phyloP scores from a whole-genome alignment of 2,329 filamentous ascomycete species.

The Xylariomycetidae sp. region DNA sequence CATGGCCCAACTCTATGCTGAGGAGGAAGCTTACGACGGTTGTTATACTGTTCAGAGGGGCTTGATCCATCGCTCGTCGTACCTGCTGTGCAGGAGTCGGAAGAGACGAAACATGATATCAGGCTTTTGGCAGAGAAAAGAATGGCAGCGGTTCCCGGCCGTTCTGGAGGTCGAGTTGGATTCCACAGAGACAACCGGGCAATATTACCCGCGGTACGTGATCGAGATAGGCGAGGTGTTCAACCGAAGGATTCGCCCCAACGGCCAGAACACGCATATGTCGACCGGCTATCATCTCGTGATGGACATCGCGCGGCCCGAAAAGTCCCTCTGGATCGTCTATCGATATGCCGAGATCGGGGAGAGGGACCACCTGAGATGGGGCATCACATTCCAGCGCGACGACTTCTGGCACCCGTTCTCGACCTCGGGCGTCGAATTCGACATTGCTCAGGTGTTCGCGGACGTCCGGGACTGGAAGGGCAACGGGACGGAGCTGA shows the following conservation, averaged over 20 bases:
- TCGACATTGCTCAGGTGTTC: slow-evolving; percentile 15
- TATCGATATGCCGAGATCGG: slow-evolving; percentile 13
- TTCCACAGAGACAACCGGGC: slow-evolving; percentile 7
- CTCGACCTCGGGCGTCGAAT: slow-evolving; percentile 11
- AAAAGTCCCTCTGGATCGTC: slow-evolving; percentile 16
- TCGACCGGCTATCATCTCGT: slow-evolving; percentile 17
- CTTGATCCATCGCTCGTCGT: slow-evolving; percentile 14
- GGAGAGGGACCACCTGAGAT: slow-evolving; percentile 10
- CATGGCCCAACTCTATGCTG: slow-evolving; percentile 14
- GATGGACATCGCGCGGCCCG: slow-evolving; percentile 13
- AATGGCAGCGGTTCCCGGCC: slow-evolving; percentile 11
- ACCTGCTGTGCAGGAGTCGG: slow-evolving; percentile 11
- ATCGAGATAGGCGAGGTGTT: slow-evolving; percentile 17
- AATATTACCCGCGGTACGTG: slow-evolving; percentile 14
- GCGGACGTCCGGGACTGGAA: slow-evolving; percentile 14
- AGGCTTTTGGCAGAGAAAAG: slow-evolving; percentile 11
- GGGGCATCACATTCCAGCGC: slow-evolving; percentile 13
- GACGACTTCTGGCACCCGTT: slow-evolving; percentile 17
- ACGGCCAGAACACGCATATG: slow-evolving; percentile 13
- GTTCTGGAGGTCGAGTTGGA: slow-evolving; percentile 13
- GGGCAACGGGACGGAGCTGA: slow-evolving; percentile 8
- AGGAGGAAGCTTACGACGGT: slow-evolving; percentile 13
- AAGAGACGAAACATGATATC: slow-evolving; percentile 11
- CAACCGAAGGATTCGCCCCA: slow-evolving; percentile 11
- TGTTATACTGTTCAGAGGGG: slow-evolving; percentile 15